These are phyloP conservation scores for Rhynchospora breviuscula DNA, from an alignment of 176 grass and related monocot genomes.

Conservation along the genomic window DNA sequence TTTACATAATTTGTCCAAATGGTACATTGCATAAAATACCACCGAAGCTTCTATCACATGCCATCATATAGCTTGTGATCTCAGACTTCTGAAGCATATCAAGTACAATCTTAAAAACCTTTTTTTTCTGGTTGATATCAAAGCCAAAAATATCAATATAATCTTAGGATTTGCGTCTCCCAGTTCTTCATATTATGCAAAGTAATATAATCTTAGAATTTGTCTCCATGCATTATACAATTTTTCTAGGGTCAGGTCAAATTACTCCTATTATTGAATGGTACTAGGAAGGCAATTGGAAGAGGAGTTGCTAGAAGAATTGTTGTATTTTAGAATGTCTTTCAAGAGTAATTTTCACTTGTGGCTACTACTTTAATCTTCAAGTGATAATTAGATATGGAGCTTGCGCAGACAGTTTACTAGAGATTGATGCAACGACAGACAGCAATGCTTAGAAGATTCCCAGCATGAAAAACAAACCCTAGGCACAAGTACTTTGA, in stretches of 20 bases:
- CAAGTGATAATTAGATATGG: slow-evolving; percentile 6
- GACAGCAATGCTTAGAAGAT: slow-evolving; percentile 21
- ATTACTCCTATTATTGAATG: background rate
- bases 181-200: background rate
- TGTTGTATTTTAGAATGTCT: background rate
- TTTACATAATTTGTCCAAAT: too few relatives aligned
- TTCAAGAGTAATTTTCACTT: too few relatives aligned
- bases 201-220: too few relatives aligned
- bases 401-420: slow-evolving; percentile 21
- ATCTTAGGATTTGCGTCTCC: background rate
- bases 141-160: background rate
- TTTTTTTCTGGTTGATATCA: background rate
- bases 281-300: background rate
- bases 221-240: background rate
- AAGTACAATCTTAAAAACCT: background rate
- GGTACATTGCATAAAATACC: too few relatives aligned
- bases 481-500: slow-evolving; percentile 6
- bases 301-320: background rate
- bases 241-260: background rate
- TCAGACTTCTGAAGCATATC: background rate
- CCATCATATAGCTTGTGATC: too few relatives aligned
- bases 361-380: background rate
- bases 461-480: slow-evolving; percentile 28
- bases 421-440: slow-evolving; percentile 27
- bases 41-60: too few relatives aligned